Conservation (phyloP, 2,329 filamentous ascomycete species). For the Macrophomina pseudophaseolina region DNA sequence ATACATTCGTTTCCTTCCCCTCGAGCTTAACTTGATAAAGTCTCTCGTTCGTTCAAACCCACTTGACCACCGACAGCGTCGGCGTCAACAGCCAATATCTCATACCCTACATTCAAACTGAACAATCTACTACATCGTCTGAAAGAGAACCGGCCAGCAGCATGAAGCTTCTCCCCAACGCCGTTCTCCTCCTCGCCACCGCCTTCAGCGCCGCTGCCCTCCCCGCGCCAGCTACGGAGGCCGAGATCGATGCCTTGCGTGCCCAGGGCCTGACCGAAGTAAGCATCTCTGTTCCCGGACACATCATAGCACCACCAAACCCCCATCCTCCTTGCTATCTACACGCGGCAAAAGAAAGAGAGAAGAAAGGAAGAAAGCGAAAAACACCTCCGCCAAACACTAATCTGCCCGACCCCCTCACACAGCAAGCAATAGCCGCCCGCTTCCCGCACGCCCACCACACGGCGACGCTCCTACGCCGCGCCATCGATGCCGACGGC, state of each 20-base stretch:
- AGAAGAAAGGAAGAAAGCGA: neutral
- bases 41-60: neutral
- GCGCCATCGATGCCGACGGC: conserved; percentile 36
- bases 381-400: neutral
- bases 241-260: conserved; percentile 19
- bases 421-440: conserved; percentile 23
- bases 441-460: conserved; percentile 8
- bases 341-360: too few species aligned
- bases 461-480: conserved; percentile 32
- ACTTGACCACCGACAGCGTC: neutral
- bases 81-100: neutral
- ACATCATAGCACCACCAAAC: neutral
- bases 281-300: neutral
- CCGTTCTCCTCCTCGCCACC: conserved; percentile 6
- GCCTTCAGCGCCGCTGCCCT: neutral
- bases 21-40: neutral
- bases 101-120: neutral
- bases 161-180: conserved; percentile 19
- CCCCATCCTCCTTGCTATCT: too few species aligned
- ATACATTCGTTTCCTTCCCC: neutral
- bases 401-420: neutral
- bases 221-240: conserved; percentile 16
- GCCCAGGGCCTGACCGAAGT: conserved; percentile 37
- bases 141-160: neutral
- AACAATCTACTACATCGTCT: neutral